phyloP scores from a whole-genome alignment of 73 alveolate species.

The Uronychia binucleata region DNA sequence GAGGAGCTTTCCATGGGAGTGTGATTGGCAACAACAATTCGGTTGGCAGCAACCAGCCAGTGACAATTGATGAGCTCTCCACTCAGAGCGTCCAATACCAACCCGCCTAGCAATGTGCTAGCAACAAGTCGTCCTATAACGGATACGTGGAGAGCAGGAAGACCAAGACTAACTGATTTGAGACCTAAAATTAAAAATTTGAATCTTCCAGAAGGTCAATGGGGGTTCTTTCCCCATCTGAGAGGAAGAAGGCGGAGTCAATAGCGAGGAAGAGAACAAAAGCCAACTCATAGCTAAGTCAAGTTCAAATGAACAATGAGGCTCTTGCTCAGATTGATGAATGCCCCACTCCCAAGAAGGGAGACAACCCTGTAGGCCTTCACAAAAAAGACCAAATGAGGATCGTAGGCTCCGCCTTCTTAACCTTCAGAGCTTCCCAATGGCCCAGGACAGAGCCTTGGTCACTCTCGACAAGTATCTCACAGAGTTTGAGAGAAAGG shows the following conservation, averaged over 20 bases:
- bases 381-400: not conserved
- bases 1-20: too few relatives aligned
- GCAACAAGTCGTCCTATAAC: not conserved
- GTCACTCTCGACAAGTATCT: slow-evolving; percentile 1
- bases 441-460: not conserved
- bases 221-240: not conserved
- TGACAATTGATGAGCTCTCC: not conserved
- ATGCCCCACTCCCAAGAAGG: not conserved
- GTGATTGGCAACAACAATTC: too few relatives aligned
- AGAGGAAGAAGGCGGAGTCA: not conserved
- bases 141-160: not conserved
- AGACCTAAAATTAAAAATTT: too few relatives aligned
- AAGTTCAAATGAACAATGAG: not conserved
- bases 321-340: not conserved
- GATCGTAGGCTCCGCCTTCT: not conserved
- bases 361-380: not conserved
- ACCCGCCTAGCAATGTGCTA: not conserved
- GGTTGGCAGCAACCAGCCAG: not conserved
- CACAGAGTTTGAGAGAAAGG: slow-evolving; percentile 38
- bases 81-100: not conserved
- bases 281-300: not conserved
- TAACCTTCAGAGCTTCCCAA: not conserved
- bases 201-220: not conserved
- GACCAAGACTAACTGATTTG: not conserved
- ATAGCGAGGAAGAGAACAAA: not conserved